Evolutionary conservation across 768 basidiomycete species (phyloP).

Genomic region (Serpula lacrymans): DNA sequence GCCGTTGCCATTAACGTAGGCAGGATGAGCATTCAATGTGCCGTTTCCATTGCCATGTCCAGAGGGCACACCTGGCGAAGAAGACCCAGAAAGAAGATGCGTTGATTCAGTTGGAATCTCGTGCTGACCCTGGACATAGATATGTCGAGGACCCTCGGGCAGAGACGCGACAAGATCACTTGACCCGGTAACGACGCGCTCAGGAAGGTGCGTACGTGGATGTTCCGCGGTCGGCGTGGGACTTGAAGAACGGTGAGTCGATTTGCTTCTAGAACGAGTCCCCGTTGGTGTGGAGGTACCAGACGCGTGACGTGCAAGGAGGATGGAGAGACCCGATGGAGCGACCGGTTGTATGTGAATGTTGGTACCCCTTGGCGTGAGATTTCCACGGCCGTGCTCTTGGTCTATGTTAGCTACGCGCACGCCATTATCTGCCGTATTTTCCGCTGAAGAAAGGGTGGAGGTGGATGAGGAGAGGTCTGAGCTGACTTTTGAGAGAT

Average conservation of each 20-base stretch:
- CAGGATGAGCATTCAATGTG: background rate
- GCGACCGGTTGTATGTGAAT: conserved; percentile 12
- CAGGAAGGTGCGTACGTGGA: conserved; percentile 3
- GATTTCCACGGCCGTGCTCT: background rate
- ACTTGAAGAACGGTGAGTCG: background rate
- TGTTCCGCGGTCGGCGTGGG: conserved; percentile 9
- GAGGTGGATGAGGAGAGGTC: conserved; percentile 28
- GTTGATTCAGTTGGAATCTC: background rate
- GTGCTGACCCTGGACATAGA: background rate
- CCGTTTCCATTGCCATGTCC: background rate
- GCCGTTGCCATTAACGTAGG: background rate
- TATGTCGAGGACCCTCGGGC: background rate
- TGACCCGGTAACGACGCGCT: background rate
- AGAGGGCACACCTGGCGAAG: background rate
- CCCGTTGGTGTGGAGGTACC: background rate
- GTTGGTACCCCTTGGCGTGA: conserved; percentile 22
- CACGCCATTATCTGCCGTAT: conserved; percentile 9
- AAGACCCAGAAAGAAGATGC: background rate
- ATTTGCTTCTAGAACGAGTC: background rate
- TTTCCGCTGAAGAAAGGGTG: conserved; percentile 19
- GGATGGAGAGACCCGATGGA: conserved; percentile 34
- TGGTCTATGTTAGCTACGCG: background rate
- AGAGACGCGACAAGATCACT: background rate
- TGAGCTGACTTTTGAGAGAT: conserved; percentile 18
- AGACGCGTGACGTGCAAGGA: conserved; percentile 24